Conservation (phyloP, 352 stramenopile species). For the Phytopythium litorale region DNA sequence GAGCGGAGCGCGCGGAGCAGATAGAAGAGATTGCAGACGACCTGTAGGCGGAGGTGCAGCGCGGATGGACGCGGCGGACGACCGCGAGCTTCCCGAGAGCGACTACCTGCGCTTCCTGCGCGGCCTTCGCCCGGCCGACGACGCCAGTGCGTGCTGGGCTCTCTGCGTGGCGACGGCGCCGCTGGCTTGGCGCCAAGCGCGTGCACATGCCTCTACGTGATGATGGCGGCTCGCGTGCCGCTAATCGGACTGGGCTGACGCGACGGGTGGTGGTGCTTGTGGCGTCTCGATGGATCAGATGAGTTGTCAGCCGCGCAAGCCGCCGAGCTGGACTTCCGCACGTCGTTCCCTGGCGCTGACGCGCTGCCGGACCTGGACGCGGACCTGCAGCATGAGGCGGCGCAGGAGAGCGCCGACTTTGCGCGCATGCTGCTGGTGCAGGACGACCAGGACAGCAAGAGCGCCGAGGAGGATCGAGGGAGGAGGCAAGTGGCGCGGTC, state of each 20-base stretch:
- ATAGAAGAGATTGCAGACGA: not conserved
- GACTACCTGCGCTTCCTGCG: slow-evolving; percentile 80
- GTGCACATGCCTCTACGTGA: too few relatives aligned
- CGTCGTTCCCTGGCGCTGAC: slow-evolving; percentile 54
- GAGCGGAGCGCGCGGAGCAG: not conserved
- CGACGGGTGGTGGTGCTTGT: not conserved
- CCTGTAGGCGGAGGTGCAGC: not conserved
- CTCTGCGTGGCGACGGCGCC: too few relatives aligned
- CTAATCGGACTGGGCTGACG: too few relatives aligned
- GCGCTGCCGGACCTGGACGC: slow-evolving; percentile 58
- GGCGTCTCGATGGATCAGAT: slow-evolving; percentile 20
- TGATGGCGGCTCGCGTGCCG: too few relatives aligned
- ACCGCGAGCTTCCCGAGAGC: slow-evolving; percentile 40
- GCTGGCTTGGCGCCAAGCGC: too few relatives aligned
- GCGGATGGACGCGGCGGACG: slow-evolving; percentile 29
- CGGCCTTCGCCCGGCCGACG: slow-evolving; percentile 52
- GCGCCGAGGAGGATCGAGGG: not conserved
- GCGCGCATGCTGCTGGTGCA: slow-evolving; percentile 67
- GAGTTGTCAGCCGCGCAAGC: slow-evolving; percentile 48
- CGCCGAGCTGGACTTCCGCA: slow-evolving; percentile 73
- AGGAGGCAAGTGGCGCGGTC: not conserved
- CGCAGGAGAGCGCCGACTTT: slow-evolving; percentile 60
- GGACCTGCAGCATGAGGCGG: slow-evolving; percentile 32
- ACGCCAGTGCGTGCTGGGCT: slow-evolving; percentile 20
- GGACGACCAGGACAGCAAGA: slow-evolving; percentile 43